A percentile compares a stretch with the other conserved stretches of the same genome.
Conservation (phyloP, 345 rosid species). For the Sisymbrium altissimum region DNA sequence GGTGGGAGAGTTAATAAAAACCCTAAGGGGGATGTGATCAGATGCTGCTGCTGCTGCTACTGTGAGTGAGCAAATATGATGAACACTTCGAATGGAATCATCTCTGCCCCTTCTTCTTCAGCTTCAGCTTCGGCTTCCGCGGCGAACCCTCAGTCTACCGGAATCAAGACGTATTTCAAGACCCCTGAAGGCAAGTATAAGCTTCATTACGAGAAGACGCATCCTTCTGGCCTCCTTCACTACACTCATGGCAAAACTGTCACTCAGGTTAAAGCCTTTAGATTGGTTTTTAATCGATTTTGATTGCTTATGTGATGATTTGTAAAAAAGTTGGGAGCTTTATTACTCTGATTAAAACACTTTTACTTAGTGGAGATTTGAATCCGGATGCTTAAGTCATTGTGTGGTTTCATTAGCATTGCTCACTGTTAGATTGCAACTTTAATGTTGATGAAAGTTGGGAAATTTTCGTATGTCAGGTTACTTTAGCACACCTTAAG, state of each 20-base stretch:
- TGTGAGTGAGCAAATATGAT: conserved; percentile 48
- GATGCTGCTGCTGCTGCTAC: conserved; percentile 60
- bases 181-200: conserved; percentile 96
- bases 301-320: neutral
- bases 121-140: conserved; percentile 52
- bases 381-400: neutral
- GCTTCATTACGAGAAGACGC: conserved; percentile 92
- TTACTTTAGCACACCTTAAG: conserved; percentile 83
- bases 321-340: too few species aligned
- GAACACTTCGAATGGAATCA: conserved; percentile 80
- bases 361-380: neutral
- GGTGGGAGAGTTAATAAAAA: too few species aligned
- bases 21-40: conserved; percentile 47
- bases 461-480: conserved; percentile 44
- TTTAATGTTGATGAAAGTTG: neutral
- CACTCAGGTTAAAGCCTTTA: conserved; percentile 57
- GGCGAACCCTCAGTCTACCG: conserved; percentile 75
- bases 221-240: conserved; percentile 90
- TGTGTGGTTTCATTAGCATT: conserved; percentile 18
- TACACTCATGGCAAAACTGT: conserved; percentile 92
- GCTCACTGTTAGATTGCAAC: neutral
- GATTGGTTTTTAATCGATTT: neutral
- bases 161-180: conserved; percentile 91
- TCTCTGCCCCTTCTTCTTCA: conserved; percentile 63
- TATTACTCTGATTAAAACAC: neutral